Base-by-base conservation (phyloP, 2,329 filamentous ascomycete species). In the Paraconiothyrium sp. region DNA sequence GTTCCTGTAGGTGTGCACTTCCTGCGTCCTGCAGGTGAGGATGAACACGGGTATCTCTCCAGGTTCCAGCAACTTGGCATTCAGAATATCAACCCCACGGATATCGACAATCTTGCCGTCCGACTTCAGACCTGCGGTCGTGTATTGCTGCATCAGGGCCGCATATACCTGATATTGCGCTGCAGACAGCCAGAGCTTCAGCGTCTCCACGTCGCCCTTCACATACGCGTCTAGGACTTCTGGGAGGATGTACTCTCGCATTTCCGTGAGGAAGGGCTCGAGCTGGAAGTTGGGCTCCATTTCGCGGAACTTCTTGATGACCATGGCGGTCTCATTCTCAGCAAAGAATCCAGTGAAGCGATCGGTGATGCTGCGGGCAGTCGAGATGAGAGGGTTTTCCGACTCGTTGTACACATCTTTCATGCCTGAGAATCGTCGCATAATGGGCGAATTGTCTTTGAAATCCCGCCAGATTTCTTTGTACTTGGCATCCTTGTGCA, bases 401-500 rank as follows among this genome's bases (percentile, higher is more conserved):
- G 95, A 98, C 81, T 99, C 95, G 69, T 97, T 91, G 82, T 98
- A 98, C 59, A 90, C 89, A 59, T 88, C 89, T 81, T 94, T 94
- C 81, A 97, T 88, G 76, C 85, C 89, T 81, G 97, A 97, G 64
- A 97, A 82, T 60, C 91, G 89, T 80, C 97, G 94, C 78, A 97
- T 92, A 61, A 97, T 81, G 70, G 91, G 93, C 80, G 90, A 97
- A 67, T 89, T 89, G 78, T 99, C 95, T 66, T 91, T 90, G 87
- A 98, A 99, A 55, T 95, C 92, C 72, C 90, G 89, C 95, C 95
- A 99, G n/a, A 93, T 93, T 79, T 98, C 94, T 82, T 97, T 97
- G 93, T 94, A 98, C 24, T 92, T 92, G 14, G 95, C 90, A 71
- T 99, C 95, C 81, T 99, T 99, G 85, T 99, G 95, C 0, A 99